Evolutionary conservation across 2,329 filamentous ascomycete genomes (phyloP).

Genomic region (Eurotiales sp.): DNA sequence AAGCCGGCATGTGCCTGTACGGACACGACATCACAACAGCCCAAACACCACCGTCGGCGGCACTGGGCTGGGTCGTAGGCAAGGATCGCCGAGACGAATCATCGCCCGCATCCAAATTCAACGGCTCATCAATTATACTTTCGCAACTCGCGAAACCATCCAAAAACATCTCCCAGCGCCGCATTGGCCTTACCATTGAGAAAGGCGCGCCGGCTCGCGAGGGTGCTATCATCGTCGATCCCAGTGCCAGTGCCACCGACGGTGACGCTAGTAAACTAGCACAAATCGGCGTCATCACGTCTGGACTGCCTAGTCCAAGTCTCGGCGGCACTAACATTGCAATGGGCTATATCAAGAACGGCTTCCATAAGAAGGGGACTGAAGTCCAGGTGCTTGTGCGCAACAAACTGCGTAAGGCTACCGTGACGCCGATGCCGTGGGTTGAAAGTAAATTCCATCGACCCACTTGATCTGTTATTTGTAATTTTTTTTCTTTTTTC

Average conservation of each 20-base stretch:
- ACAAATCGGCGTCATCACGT: conserved; percentile 76
- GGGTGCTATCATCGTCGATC: conserved; percentile 71
- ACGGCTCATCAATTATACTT: conserved; percentile 75
- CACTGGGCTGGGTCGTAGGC: conserved; percentile 76
- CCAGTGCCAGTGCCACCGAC: conserved; percentile 12
- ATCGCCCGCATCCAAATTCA: conserved; percentile 57
- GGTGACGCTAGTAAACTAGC: conserved; percentile 46
- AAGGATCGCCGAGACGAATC: conserved; percentile 63
- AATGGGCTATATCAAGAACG: conserved; percentile 86
- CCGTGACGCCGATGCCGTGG: conserved; percentile 86
- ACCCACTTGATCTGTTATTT: conserved; percentile 15
- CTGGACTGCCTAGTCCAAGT: conserved; percentile 83
- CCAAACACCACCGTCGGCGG: conserved; percentile 65
- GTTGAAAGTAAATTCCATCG: conserved; percentile 71
- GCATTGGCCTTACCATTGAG: conserved; percentile 77
- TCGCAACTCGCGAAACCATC: conserved; percentile 59
- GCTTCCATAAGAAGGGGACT: conserved; percentile 78
- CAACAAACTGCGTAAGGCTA: conserved; percentile 69
- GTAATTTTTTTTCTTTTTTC: conserved; percentile 5
- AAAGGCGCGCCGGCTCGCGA: conserved; percentile 82
- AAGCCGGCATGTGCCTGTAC: conserved; percentile 99
- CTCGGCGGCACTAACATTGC: conserved; percentile 81
- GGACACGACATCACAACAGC: conserved; percentile 91
- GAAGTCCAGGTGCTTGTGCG: conserved; percentile 74
- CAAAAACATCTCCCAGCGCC: conserved; percentile 65